phyloP scores from a whole-genome alignment of 164 flowering plant species.

The Vitis vinifera region DNA sequence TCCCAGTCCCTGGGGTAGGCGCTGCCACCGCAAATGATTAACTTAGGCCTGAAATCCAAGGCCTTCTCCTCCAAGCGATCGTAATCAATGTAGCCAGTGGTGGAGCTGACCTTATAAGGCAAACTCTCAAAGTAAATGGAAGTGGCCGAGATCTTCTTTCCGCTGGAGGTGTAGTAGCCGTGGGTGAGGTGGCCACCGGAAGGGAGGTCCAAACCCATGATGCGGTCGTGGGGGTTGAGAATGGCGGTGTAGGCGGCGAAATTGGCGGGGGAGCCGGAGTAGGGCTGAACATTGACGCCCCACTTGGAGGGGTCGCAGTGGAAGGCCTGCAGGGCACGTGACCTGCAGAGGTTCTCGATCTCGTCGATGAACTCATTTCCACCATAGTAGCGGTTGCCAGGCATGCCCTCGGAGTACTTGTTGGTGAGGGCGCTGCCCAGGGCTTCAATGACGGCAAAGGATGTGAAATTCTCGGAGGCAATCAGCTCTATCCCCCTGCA shows the following conservation, averaged over 20 bases:
- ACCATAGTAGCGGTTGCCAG: constrained; percentile 97
- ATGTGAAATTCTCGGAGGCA: constrained; percentile 96
- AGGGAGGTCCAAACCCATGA: constrained; percentile 95
- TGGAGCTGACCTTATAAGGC: constrained; percentile 86
- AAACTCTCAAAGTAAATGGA: constrained; percentile 97
- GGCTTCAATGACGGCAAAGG: constrained; percentile 95
- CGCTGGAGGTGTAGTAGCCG: constrained; percentile 92
- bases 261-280: constrained; percentile 93
- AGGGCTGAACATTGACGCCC: constrained; percentile 99
- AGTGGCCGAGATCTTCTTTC: constrained; percentile 97
- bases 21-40: constrained; percentile 97
- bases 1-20: constrained; percentile 99
- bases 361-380: constrained; percentile 96
- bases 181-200: constrained; percentile 97
- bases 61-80: constrained; percentile 99
- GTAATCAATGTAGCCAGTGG: constrained; percentile 86
- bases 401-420: constrained; percentile 99
- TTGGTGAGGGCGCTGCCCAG: constrained; percentile 91
- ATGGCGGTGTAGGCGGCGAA: constrained; percentile 98
- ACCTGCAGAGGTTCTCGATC: constrained; percentile 87
- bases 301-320: constrained; percentile 67
- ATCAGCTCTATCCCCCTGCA: constrained; percentile 94
- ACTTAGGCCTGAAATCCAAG: constrained; percentile 86
- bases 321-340: constrained; percentile 78
- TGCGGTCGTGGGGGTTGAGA: constrained; percentile 87